Evolutionary conservation across 139 green algal genomes (phyloP).

Genomic region (Gonium pectorale): DNA sequence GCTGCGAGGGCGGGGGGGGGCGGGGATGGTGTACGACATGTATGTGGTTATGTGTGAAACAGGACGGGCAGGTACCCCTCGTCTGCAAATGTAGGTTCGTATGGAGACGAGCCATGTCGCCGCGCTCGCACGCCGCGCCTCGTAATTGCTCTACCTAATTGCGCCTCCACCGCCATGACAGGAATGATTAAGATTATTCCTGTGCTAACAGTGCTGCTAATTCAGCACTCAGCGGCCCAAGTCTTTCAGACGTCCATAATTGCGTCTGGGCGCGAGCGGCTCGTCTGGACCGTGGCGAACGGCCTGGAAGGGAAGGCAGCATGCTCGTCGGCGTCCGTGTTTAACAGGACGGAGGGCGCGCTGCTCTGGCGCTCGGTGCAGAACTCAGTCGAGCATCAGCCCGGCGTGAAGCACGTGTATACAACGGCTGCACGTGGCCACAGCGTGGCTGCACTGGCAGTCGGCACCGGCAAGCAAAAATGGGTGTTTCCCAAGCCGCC

Average conservation of each 20-base stretch:
- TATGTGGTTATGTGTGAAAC: too few relatives aligned
- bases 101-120: too few relatives aligned
- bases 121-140: too few relatives aligned
- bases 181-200: too few relatives aligned
- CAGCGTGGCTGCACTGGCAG: neutral
- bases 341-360: neutral
- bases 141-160: too few relatives aligned
- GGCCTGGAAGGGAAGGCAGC: neutral
- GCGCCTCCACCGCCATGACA: too few relatives aligned
- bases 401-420: conserved; percentile 4
- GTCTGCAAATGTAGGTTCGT: too few relatives aligned
- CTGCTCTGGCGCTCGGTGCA: neutral
- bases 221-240: too few relatives aligned
- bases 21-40: too few relatives aligned
- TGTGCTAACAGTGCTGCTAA: too few relatives aligned
- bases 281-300: neutral
- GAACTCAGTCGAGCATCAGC: neutral
- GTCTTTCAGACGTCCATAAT: neutral
- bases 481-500: neutral
- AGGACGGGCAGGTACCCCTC: too few relatives aligned
- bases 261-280: neutral
- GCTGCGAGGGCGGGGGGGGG: too few relatives aligned
- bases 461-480: conserved; percentile 2
- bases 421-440: neutral
- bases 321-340: neutral